Evolutionary conservation across 2,329 filamentous ascomycete genomes (phyloP), one percentile per base, ranked within the genome.

Genomic region (Hypoxylon sp.): DNA sequence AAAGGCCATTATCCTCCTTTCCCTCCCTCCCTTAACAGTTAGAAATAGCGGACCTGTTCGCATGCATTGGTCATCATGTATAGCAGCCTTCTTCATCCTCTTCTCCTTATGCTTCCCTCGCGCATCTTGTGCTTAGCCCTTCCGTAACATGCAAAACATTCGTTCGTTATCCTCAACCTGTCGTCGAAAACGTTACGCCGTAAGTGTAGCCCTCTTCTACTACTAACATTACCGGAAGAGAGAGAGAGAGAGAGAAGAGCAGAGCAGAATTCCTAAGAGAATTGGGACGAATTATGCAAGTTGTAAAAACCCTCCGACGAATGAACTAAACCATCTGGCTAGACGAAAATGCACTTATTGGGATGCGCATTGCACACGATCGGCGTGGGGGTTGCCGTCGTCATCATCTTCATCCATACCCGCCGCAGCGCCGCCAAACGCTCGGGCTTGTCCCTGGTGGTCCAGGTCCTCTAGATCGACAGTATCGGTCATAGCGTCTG

Each of bases 401-500:
- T 91, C 85, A 5, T 92, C 89, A 8, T 92, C 89, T 29, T 92
- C 89, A 1, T 90, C 87, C 78, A 84, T 84, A 55, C 73, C 75
- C 34, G 75, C 78, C 15, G 78, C 77, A n/a, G n/a, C n/a, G 58
- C 83, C 85, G 52, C 85, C 86, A 60, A 89, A 87, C 32, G 88
- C 88, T 61, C 87, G 81, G 44, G 81, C 81, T 67, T 83, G 80
- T 34, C 82, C 76, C 63, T 88, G 82, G 66, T 80, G 83, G 30
- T 97, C 93, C 30, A 95, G 79, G 53, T 95, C 89, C 72, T 97
- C 91, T 23, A 97, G 81, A 40, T 89, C 84, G 64, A 87, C 95
- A 63, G 90, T 88, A 68, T 99, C 94, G 13, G 89, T 89, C 91
- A 97, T 97, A 21, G 89, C 86, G 68, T 97, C 92, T 19, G 79